phyloP scores from a whole-genome alignment of 2,329 filamentous ascomycete species.

The Proliferodiscus dingleyae region DNA sequence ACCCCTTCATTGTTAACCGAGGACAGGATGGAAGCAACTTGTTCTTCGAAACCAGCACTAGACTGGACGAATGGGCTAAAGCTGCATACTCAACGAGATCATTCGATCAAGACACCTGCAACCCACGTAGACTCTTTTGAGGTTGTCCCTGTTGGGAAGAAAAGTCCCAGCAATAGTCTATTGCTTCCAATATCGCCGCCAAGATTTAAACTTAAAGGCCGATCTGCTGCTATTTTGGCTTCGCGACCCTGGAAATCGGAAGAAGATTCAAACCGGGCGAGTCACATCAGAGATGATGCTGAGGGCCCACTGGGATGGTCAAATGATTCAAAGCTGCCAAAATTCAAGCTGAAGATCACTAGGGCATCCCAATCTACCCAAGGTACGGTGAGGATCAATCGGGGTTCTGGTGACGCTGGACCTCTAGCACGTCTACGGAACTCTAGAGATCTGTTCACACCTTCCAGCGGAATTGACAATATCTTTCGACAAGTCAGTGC shows the following conservation, averaged over 20 bases:
- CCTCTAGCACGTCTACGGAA: constrained; percentile 20
- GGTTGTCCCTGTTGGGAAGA: not conserved
- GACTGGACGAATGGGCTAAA: not conserved
- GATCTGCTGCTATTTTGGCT: constrained; percentile 11
- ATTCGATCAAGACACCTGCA: not conserved
- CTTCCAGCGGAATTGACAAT: constrained; percentile 23
- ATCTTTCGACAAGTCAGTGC: constrained; percentile 29
- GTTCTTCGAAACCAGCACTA: not conserved
- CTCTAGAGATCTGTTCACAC: constrained; percentile 30
- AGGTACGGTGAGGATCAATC: constrained; percentile 28
- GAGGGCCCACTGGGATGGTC: constrained; percentile 3
- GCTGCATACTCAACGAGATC: not conserved
- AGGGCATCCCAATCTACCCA: constrained; percentile 26
- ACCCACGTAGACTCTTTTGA: not conserved
- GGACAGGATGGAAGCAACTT: not conserved
- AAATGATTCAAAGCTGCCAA: constrained; percentile 16
- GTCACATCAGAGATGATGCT: constrained; percentile 6
- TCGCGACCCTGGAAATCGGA: constrained; percentile 21
- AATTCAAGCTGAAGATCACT: constrained; percentile 27
- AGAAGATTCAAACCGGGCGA: constrained; percentile 17
- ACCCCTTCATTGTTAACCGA: constrained; percentile 12
- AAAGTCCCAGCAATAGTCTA: not conserved
- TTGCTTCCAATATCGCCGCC: constrained; percentile 12
- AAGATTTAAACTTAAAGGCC: constrained; percentile 26
- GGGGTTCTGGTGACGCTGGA: constrained; percentile 17